Conservation (phyloP, 768 basidiomycete genomes). For the Lactarius sp. region DNA sequence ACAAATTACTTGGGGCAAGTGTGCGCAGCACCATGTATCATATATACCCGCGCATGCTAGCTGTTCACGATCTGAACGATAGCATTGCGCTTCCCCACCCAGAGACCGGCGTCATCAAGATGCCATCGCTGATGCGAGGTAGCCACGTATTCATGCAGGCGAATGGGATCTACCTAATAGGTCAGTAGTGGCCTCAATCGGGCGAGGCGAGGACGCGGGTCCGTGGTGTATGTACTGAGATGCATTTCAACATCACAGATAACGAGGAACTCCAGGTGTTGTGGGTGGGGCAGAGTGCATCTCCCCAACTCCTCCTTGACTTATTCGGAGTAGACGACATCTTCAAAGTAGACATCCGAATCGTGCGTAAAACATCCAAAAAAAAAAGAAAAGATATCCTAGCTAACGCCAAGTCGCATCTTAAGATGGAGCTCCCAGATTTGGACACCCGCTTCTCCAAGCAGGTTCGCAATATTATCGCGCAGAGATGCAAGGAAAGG, state of each 20-base stretch:
- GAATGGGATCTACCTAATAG: slow-evolving; percentile 88
- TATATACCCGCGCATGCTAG: slow-evolving; percentile 84
- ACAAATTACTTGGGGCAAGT: slow-evolving; percentile 65
- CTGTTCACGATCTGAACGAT: slow-evolving; percentile 79
- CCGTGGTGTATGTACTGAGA: not conserved
- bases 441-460: slow-evolving; percentile 71
- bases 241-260: slow-evolving; percentile 41
- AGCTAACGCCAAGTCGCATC: not conserved
- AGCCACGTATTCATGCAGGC: slow-evolving; percentile 86
- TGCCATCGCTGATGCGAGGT: slow-evolving; percentile 76
- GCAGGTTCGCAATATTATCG: slow-evolving; percentile 85
- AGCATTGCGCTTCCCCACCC: slow-evolving; percentile 63
- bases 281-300: slow-evolving; percentile 84
- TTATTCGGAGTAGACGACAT: slow-evolving; percentile 83
- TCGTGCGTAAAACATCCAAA: slow-evolving; percentile 43
- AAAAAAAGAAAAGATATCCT: not conserved
- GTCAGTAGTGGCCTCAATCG: slow-evolving; percentile 39
- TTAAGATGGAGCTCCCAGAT: slow-evolving; percentile 62
- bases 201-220: not conserved
- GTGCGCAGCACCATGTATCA: slow-evolving; percentile 67
- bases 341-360: slow-evolving; percentile 56
- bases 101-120: slow-evolving; percentile 49
- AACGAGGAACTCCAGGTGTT: slow-evolving; percentile 85
- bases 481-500: slow-evolving; percentile 53
- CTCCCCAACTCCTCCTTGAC: slow-evolving; percentile 77